Evolutionary conservation across 2,329 filamentous ascomycete genomes (phyloP).

Genomic region (Dichotomopilus funicola): DNA sequence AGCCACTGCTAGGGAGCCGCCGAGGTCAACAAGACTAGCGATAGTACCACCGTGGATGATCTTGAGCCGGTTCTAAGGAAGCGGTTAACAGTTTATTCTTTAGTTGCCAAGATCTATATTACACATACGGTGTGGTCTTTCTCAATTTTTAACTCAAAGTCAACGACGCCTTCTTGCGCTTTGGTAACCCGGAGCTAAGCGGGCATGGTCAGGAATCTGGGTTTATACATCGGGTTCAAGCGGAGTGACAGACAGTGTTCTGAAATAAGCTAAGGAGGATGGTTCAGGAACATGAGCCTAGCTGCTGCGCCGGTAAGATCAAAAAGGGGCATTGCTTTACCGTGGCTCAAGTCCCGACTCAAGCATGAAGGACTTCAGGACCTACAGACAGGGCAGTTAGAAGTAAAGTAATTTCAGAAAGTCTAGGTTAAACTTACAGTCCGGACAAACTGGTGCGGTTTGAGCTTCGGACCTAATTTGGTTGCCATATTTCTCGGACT

Average conservation of each 20-base stretch:
- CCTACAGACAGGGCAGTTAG: conserved; percentile 41
- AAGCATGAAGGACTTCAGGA: conserved; percentile 76
- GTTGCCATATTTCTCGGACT: neutral
- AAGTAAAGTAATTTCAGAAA: neutral
- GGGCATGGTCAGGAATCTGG: too few relatives aligned
- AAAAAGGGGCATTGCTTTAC: conserved; percentile 38
- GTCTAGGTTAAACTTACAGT: conserved; percentile 21
- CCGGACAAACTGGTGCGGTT: conserved; percentile 29
- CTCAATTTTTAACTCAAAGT: conserved; percentile 69
- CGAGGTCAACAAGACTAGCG: conserved; percentile 65
- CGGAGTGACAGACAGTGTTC: conserved; percentile 22
- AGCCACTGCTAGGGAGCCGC: conserved; percentile 58
- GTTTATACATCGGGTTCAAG: too few relatives aligned
- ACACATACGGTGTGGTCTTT: conserved; percentile 65
- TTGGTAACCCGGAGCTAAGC: conserved; percentile 58
- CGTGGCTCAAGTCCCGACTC: conserved; percentile 85
- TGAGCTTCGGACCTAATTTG: conserved; percentile 20
- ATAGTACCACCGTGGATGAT: conserved; percentile 75
- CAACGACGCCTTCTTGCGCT: conserved; percentile 59
- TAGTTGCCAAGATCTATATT: neutral
- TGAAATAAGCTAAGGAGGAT: conserved; percentile 33
- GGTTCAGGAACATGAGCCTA: neutral
- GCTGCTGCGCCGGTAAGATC: neutral
- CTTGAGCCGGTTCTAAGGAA: conserved; percentile 60
- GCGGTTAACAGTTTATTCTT: neutral